phyloP scores from a whole-genome alignment of 768 basidiomycete species.

The Russula ochroleuca region DNA sequence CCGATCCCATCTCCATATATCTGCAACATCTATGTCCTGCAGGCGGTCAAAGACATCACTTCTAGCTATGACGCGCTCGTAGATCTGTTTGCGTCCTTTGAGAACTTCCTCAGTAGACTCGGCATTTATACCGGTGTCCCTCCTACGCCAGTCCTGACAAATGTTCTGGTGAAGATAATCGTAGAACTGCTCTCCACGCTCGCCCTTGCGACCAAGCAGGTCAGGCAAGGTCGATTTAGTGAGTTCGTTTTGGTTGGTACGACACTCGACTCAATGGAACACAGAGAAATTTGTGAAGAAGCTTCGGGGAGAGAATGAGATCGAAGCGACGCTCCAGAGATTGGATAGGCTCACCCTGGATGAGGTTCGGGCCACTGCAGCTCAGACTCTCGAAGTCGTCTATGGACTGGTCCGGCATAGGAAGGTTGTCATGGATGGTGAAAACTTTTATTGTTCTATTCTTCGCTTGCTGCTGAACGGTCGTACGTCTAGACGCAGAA shows the following conservation, averaged over 20 bases:
- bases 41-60: not conserved
- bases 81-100: conserved; percentile 1
- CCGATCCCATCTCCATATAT: not conserved
- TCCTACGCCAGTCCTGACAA: not conserved
- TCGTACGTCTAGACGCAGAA: not conserved
- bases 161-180: not conserved
- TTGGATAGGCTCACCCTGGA: conserved; percentile 4
- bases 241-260: not conserved
- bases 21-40: not conserved
- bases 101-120: conserved; percentile 4
- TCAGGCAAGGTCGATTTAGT: conserved; percentile 4
- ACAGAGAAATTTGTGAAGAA: conserved; percentile 12
- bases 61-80: not conserved
- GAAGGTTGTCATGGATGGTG: conserved; percentile 8
- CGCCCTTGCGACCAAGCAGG: conserved; percentile 6
- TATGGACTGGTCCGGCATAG: conserved; percentile 1
- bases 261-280: not conserved
- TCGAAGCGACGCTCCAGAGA: not conserved
- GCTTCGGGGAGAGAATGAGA: conserved; percentile 11
- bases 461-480: not conserved
- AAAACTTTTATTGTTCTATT: not conserved
- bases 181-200: not conserved
- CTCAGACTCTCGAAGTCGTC: conserved; percentile 5
- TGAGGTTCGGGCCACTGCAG: not conserved
- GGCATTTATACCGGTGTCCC: not conserved